phyloP scores from a whole-genome alignment of 352 stramenopile species.

The Thalassiosira livingstoniorum region DNA sequence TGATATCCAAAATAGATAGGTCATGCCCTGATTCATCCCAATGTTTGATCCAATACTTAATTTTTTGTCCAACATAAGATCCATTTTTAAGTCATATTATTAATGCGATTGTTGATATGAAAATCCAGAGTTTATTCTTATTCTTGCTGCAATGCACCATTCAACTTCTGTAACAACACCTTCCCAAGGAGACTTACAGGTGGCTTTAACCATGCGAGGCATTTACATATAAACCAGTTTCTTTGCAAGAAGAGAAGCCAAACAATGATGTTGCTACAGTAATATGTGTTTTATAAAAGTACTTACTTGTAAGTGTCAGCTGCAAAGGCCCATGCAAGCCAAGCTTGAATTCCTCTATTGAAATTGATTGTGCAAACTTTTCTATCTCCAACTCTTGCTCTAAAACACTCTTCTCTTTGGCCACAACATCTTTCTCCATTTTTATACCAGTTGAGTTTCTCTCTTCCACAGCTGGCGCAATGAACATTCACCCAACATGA shows the following conservation, averaged over 20 bases:
- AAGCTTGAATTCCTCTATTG: background rate
- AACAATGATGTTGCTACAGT: slow-evolving; percentile 20
- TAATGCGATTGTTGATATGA: background rate
- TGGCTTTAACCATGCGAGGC: slow-evolving; percentile 23
- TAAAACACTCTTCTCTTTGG: too few relatives aligned
- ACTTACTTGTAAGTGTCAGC: background rate
- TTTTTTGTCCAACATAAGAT: background rate
- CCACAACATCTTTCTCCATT: too few relatives aligned
- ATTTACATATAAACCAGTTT: slow-evolving; percentile 30
- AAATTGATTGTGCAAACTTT: too few relatives aligned
- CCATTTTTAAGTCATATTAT: background rate
- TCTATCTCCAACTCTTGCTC: too few relatives aligned
- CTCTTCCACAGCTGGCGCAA: too few relatives aligned
- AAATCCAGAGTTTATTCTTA: slow-evolving; percentile 1
- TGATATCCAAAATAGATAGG: slow-evolving; percentile 41
- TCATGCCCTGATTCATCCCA: slow-evolving; percentile 17
- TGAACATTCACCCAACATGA: too few relatives aligned
- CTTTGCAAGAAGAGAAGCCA: slow-evolving; percentile 37
- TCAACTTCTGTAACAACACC: slow-evolving; percentile 17
- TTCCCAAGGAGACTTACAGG: background rate
- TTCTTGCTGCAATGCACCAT: slow-evolving; percentile 15
- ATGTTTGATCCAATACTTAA: slow-evolving; percentile 4
- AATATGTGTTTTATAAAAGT: background rate
- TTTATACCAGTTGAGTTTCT: too few relatives aligned
- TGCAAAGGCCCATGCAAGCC: too few relatives aligned